These are phyloP conservation scores for Mycena albidolilacea DNA, from an alignment of 768 basidiomycete species.

Conservation along the genomic window DNA sequence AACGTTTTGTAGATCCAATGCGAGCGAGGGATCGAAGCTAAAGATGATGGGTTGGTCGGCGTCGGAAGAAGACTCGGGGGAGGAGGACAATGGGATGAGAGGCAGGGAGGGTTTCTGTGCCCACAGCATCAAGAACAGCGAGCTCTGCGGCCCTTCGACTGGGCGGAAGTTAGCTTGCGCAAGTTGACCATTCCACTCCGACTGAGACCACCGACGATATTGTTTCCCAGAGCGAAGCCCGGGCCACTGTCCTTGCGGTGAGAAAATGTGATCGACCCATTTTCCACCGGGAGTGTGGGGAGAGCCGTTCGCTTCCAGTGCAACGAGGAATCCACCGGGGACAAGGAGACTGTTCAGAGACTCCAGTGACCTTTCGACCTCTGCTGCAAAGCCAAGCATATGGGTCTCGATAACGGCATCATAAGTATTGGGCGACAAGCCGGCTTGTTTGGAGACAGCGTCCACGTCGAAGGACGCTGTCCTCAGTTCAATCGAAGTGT, in stretches of 20 bases:
- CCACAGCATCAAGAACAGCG: neutral
- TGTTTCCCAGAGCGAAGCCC: neutral
- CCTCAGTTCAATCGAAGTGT: neutral
- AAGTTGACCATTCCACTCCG: neutral
- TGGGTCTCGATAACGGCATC: neutral
- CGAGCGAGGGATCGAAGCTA: neutral
- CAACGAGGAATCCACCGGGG: neutral
- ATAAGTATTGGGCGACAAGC: neutral
- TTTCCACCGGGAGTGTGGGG: neutral
- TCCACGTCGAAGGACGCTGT: neutral
- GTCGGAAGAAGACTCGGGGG: neutral
- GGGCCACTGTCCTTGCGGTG: neutral
- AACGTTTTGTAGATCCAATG: neutral
- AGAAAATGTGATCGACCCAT: conserved; percentile 1
- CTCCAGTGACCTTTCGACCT: neutral
- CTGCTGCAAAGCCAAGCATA: neutral
- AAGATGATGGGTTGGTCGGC: neutral
- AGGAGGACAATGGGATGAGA: neutral
- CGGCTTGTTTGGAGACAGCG: neutral
- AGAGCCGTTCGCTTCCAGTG: neutral
- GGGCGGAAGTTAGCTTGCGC: neutral
- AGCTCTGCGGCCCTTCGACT: neutral
- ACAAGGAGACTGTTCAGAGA: neutral
- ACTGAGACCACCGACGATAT: neutral
- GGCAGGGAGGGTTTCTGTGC: neutral